Conservation (phyloP, 352 stramenopile genomes). For the Globisporangium apiculatum region DNA sequence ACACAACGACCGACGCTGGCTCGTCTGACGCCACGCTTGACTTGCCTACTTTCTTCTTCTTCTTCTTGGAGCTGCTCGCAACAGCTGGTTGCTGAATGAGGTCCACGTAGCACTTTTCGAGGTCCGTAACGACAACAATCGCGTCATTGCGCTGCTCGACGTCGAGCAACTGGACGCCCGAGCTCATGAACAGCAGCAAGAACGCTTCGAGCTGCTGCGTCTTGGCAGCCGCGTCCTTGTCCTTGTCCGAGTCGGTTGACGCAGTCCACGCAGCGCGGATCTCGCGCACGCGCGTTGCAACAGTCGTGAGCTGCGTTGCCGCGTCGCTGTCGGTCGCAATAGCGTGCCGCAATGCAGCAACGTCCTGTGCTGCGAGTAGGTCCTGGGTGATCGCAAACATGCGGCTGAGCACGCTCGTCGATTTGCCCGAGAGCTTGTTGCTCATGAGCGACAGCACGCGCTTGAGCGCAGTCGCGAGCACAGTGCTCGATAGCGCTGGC, state of each 20-base stretch:
- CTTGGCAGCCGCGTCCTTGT: conserved; percentile 10
- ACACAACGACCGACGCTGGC: conserved; percentile 59
- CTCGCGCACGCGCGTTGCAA: conserved; percentile 27
- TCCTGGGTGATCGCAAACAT: conserved; percentile 34
- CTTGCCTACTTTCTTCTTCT: conserved; percentile 20
- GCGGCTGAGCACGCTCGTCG: conserved; percentile 36
- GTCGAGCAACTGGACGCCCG: conserved; percentile 68
- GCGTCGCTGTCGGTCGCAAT: conserved; percentile 25
- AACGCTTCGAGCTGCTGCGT: conserved; percentile 59
- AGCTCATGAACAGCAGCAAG: conserved; percentile 67
- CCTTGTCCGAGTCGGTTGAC: background rate
- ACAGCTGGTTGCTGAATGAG: conserved; percentile 26
- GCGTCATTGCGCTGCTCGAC: conserved; percentile 54
- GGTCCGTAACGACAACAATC: conserved; percentile 41
- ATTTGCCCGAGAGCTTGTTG: conserved; percentile 34
- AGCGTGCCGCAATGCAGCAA: conserved; percentile 27
- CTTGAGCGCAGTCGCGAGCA: conserved; percentile 44
- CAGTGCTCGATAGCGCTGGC: conserved; percentile 40
- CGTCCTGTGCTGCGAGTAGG: conserved; percentile 21
- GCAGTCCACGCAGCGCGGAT: conserved; percentile 20
- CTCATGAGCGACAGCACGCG: conserved; percentile 63
- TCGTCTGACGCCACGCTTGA: conserved; percentile 13
- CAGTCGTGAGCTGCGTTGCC: conserved; percentile 21
- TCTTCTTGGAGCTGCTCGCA: conserved; percentile 24
- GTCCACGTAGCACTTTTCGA: conserved; percentile 63